Evolutionary conservation across 345 rosid genomes (phyloP), one percentile per base, ranked within the genome.

Genomic region (Eucalyptus grandis): DNA sequence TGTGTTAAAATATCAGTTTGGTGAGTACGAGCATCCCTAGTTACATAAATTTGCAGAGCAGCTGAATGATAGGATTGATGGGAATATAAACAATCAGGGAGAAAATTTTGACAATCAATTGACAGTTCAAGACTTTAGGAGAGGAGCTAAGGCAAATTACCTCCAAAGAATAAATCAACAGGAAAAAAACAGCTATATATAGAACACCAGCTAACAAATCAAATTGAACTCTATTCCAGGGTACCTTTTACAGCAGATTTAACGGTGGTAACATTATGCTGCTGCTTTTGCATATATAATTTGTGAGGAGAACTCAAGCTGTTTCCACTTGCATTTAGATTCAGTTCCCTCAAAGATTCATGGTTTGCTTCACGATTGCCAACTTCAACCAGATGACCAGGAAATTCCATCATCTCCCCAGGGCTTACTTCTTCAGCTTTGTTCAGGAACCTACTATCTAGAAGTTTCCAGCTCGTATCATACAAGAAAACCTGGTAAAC

Each of bases 331-430:
- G 58, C 88, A 31, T 85, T 80, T 53, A 89, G 82, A 67, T 49
- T 49, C 13, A 49, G 50, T 49, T 81, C 89, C 7, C 43, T 86
- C 6, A 82, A 44, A 60, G 91, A 53, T 89, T 90, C 87, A 58
- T 9, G 80, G 58, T 90, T 80, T 90, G 77, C 90, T 56, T 88
- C 92, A 87, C 69, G 86, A 54, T 92, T 94, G 85, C 94, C 95
- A 86, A 95, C 88, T 81, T 93, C 96, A 46, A 94, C 96, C 89
- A 93, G 86, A 92, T 94, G 91, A 90, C 91, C 92, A 89, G 91
- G 94, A 89, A 94, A 92, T 81, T 89, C 51, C 86, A 92, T 86
- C 88, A 92, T 92, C 88, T 93, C 94, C 44, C 93, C 93, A 87
- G 94, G 89, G 87, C 87, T 90, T 88, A 95, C 88, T 87, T 87